These are phyloP conservation scores for Saturnispora zaruensis DNA, from an alignment of 805 yeast genomes.

Conservation along the genomic window DNA sequence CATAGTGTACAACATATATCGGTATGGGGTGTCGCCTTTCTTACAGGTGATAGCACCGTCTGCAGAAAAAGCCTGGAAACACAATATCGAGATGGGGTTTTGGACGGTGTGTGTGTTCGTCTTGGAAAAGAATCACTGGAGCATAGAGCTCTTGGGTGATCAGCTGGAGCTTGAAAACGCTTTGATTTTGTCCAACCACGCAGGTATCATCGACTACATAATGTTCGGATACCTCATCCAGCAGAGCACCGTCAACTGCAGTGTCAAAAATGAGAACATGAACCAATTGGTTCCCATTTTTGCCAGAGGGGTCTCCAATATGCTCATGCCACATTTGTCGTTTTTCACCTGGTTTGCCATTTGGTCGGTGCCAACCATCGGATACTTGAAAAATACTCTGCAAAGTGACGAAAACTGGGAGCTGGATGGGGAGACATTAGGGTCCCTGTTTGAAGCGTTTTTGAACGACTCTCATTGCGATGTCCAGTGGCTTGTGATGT, in stretches of 20 bases:
- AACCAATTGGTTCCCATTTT: constrained; percentile 11
- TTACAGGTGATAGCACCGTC: background rate
- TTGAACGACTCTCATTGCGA: constrained; percentile 15
- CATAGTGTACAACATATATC: background rate
- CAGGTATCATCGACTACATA: constrained; percentile 57
- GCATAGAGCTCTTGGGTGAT: constrained; percentile 37
- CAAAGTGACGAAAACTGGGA: constrained; percentile 68
- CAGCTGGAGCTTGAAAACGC: constrained; percentile 30
- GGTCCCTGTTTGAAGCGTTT: constrained; percentile 29
- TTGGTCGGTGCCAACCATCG: constrained; percentile 52
- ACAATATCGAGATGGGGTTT: constrained; percentile 17
- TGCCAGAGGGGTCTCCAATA: constrained; percentile 22
- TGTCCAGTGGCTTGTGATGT: constrained; percentile 55
- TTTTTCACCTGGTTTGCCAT: constrained; percentile 66
- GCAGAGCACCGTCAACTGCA: background rate
- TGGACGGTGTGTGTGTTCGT: constrained; percentile 28
- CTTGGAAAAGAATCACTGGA: constrained; percentile 29
- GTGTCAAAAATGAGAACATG: constrained; percentile 11
- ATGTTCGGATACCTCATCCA: constrained; percentile 32
- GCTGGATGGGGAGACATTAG: constrained; percentile 31
- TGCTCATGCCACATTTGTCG: constrained; percentile 36
- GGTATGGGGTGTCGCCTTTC: background rate
- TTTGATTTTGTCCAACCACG: constrained; percentile 47
- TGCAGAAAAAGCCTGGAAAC: background rate
- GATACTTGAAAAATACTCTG: constrained; percentile 38